Evolutionary conservation across 768 basidiomycete species (phyloP).

Genomic region (Lactarius indigo): DNA sequence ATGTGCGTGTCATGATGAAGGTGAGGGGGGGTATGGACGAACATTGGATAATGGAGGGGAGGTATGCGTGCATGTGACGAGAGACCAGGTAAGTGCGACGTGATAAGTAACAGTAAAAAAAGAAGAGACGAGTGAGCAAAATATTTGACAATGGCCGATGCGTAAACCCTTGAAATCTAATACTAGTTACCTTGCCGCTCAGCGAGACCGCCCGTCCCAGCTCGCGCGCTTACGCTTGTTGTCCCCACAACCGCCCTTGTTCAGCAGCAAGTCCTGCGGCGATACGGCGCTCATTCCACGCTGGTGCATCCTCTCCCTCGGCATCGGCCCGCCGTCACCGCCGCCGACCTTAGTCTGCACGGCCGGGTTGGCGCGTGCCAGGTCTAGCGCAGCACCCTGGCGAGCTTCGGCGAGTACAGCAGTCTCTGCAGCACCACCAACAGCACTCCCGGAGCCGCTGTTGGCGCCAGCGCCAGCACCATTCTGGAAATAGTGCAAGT

Average conservation of each 20-base stretch:
- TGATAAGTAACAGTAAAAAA: slow-evolving; percentile 24
- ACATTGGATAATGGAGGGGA: not conserved
- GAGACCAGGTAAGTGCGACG: slow-evolving; percentile 13
- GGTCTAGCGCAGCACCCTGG: slow-evolving; percentile 49
- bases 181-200: slow-evolving; percentile 5
- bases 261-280: slow-evolving; percentile 49
- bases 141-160: not conserved
- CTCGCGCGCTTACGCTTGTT: slow-evolving; percentile 57
- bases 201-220: slow-evolving; percentile 46
- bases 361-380: slow-evolving; percentile 38
- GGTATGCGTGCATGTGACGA: slow-evolving; percentile 18
- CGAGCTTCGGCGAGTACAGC: slow-evolving; percentile 27
- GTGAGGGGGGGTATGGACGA: slow-evolving; percentile 6
- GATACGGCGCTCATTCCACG: slow-evolving; percentile 52
- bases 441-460: slow-evolving; percentile 15
- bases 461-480: slow-evolving; percentile 27
- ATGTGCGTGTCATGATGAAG: slow-evolving; percentile 5
- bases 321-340: slow-evolving; percentile 24
- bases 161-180: not conserved
- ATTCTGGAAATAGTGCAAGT: slow-evolving; percentile 60
- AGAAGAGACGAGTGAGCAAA: not conserved
- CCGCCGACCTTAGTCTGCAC: slow-evolving; percentile 11
- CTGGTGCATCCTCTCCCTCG: slow-evolving; percentile 37
- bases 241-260: slow-evolving; percentile 39
- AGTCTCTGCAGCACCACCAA: slow-evolving; percentile 6